Conservation (phyloP, 2,329 filamentous ascomycete genomes). For the Neonectria magnoliae region DNA sequence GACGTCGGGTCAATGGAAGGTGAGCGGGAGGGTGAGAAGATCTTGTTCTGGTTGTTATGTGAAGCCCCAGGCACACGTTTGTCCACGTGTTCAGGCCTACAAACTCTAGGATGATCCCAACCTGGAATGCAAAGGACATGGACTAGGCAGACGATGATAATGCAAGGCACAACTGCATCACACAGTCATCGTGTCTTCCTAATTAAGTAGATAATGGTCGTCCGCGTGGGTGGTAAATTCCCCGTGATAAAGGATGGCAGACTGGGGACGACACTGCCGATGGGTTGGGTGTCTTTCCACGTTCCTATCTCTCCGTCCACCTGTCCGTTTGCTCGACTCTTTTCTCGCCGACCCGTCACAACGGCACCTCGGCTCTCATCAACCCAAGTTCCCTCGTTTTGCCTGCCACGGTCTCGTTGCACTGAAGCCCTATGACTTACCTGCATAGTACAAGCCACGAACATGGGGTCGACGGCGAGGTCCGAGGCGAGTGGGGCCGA, state of each 20-base stretch:
- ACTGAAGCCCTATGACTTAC: not conserved
- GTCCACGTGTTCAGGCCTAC: not conserved
- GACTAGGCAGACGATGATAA: not conserved
- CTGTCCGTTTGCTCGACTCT: not conserved
- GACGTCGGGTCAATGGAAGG: not conserved
- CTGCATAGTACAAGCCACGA: not conserved
- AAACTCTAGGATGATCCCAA: not conserved
- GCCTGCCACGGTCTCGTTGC: not conserved
- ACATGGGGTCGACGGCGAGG: not conserved
- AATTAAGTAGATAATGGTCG: not conserved
- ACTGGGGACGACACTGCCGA: not conserved
- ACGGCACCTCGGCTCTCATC: not conserved
- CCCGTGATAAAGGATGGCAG: not conserved
- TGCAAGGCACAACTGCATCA: not conserved
- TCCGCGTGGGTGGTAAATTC: not conserved
- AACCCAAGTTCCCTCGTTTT: not conserved
- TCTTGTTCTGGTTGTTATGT: not conserved
- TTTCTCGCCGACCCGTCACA: conserved; percentile 1
- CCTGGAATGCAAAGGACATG: too few relatives aligned
- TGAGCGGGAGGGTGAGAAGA: conserved; percentile 5
- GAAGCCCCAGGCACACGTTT: not conserved
- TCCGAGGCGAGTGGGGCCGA: not conserved
- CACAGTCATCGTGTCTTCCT: not conserved
- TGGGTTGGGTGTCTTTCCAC: conserved; percentile 1
- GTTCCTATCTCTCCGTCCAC: not conserved